Evolutionary conservation across 2,329 filamentous ascomycete genomes (phyloP), one percentile per base, ranked within the genome.

Genomic region (Fusarium clavum): DNA sequence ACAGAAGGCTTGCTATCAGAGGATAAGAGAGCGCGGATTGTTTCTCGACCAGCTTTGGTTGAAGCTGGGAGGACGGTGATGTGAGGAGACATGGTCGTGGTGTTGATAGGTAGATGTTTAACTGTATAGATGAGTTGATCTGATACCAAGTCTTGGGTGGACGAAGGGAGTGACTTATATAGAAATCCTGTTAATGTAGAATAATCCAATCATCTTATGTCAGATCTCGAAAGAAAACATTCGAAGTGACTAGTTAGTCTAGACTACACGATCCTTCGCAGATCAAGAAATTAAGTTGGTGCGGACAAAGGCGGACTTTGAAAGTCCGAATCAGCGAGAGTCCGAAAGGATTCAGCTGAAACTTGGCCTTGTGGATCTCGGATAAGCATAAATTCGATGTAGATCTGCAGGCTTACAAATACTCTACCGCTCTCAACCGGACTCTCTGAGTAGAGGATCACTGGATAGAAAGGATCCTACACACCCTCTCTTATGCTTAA

Each of bases 1-100:
- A 81, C 57, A 6, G 38, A n/a, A 1, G 70, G 73, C 3, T 73
- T 64, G 5, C 14, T 59, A 2, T 71, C 41, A 8, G 74, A 70
- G 6, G 56, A 52, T 0, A 81, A 58, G 3, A 80, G 73, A 5
- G 44, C 48, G 3, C 74, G 73, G 20, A 80, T 78, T 1, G 77
- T 75, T 14, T 74, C 75, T 30, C 64, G 67, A 16, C 78, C 79
- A n/a, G 74, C 77, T 44, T 75, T 70, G 18, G 77, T 76, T 7
- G 79, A 80, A 14, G 78, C 79, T 10, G 79, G 79, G 2, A 80
- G 40, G 25, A 80, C 57, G 8, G 77, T 76, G 57, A 80, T 72
- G n/a, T 75, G 73, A n/a, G 29, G 32, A 51, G 71, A 12, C 78
- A 79, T 79, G n/a, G 34, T 73, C 25, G 12, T 11, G 9, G 9